Base-by-base conservation (phyloP, 164 flowering plant genomes). In the Houttuynia cordata region DNA sequence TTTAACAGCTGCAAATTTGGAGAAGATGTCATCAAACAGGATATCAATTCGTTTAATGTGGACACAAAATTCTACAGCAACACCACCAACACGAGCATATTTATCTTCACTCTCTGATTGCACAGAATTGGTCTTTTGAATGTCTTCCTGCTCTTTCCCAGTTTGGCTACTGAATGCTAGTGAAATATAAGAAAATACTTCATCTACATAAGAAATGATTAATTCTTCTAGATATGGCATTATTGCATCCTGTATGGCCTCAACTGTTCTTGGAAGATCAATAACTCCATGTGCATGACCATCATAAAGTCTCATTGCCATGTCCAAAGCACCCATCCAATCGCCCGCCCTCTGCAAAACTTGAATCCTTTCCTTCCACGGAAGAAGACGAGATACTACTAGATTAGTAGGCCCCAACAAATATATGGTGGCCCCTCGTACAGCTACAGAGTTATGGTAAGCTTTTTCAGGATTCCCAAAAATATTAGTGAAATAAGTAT, bases 241-340 rank as follows among this genome's bases (percentile, higher is more conserved):
- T 71, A 88, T 76, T 54, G 68, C 78, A 69, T 73, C 86, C 58
- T 78, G 79, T 20, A 85, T 76, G 71, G 84, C 85, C 70, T 83
- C 82, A 61, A 79, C 60, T 8, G 81, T 72, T 67, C 80, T 83
- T 17, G 99, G 99, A 74, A 93, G 96, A 68, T 93, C 99, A 71
- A 93, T 77, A 62, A 93, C 95, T 62, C 93, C 99, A 73, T 86
- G 94, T 57, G 97, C 83, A 59, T 86, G 81, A 52, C 97, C 99
- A 85, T 93, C 96, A 79, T 84, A 93, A 41, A 90, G 86, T 59
- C 88, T 81, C 85, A 90, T 81, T 67, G 94, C 86, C 99, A 93
- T 93, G 80, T 85, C 91, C 64, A 93, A 71, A 60, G 99, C 92
- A 76, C 99, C 96, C 96, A 86, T 90, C 99, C 99, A 93, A 69